These are phyloP conservation scores for Aspergillus uvarum DNA, from an alignment of 2,329 filamentous ascomycete species.

Conservation along the genomic window DNA sequence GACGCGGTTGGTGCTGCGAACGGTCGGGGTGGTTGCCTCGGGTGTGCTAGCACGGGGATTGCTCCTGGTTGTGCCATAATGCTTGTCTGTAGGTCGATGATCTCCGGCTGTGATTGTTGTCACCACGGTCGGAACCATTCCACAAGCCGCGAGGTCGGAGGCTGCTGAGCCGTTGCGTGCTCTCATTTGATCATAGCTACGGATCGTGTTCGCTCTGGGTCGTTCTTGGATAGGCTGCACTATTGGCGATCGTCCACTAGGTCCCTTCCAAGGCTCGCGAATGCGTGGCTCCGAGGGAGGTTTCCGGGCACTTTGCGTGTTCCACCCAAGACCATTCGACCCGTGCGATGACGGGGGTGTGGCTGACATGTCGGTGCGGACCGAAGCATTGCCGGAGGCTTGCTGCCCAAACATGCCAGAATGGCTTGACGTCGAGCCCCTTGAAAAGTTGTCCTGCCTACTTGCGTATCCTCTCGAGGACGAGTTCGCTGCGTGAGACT, in stretches of 20 bases:
- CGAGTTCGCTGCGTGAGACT: conserved; percentile 6
- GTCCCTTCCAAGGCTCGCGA: conserved; percentile 65
- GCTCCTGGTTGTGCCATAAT: conserved; percentile 28
- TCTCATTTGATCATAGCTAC: conserved; percentile 21
- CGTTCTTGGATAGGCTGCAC: conserved; percentile 66
- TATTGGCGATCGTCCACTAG: conserved; percentile 66
- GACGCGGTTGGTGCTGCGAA: conserved; percentile 15
- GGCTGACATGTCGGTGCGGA: conserved; percentile 24
- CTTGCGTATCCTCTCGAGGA: conserved; percentile 15
- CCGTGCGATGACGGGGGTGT: conserved; percentile 29
- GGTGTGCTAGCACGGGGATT: conserved; percentile 30
- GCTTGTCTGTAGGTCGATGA: conserved; percentile 13
- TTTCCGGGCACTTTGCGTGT: conserved; percentile 40
- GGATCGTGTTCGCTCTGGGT: conserved; percentile 44
- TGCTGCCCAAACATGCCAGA: conserved; percentile 58
- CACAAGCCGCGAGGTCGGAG: conserved; percentile 29
- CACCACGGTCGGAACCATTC: conserved; percentile 31
- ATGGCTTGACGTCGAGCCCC: conserved; percentile 61
- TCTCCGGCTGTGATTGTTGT: conserved; percentile 35
- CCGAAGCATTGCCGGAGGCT: conserved; percentile 48
- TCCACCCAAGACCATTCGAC: conserved; percentile 32
- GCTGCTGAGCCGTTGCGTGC: conserved; percentile 28
- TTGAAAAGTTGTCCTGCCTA: conserved; percentile 66
- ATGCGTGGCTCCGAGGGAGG: conserved; percentile 34
- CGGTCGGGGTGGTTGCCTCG: conserved; percentile 11